Evolutionary conservation across 129 eudicot species (phyloP), one percentile per base, ranked within the genome.

Genomic region (Scalesia atractyloides): DNA sequence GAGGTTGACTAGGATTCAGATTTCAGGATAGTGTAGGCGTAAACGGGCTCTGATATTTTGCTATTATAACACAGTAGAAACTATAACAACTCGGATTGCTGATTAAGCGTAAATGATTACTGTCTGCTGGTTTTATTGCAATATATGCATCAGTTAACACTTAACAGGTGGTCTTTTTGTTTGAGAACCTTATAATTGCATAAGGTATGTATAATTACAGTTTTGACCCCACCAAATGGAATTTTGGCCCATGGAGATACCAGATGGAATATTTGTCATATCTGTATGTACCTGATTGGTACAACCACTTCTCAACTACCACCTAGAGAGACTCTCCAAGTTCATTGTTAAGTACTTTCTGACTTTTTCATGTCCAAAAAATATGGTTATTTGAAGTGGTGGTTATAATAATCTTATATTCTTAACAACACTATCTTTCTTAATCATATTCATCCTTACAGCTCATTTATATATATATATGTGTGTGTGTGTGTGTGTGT

Each of bases 281-380:
- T 58, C 30, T 76, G 72, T 62, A 78, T 65, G 69, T 69, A 70
- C 50, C 73, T 53, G 70, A 77, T 84, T 84, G 88, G 88, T 89
- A 77, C 64, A 89, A 84, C 86, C 70, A 89, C 92, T 84, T 82
- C 44, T 78, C 73, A 82, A 84, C 87, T 73, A 89, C 87, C 80
- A 51, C 71, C 39, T 47, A 51, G 17, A 49, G 66, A 73, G 73
- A 61, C 63, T 82, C 76, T 67, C 63, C 37, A 39, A 43, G 75
- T 20, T 83, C 64, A 65, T 50, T 70, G 51, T 70, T 67, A 64
- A 52, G 49, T 63, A 52, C 75, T 57, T 66, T 50, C 56, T 46
- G 52, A 64, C 57, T 59, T 73, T 64, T 70, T 71, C 52, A 62
- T 51, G 51, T 41, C 41, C 60, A 53, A 70, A 62, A 56, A 57